Evolutionary conservation across 2,329 filamentous ascomycete genomes (phyloP).

Genomic region (Trichoderma aggressivum): DNA sequence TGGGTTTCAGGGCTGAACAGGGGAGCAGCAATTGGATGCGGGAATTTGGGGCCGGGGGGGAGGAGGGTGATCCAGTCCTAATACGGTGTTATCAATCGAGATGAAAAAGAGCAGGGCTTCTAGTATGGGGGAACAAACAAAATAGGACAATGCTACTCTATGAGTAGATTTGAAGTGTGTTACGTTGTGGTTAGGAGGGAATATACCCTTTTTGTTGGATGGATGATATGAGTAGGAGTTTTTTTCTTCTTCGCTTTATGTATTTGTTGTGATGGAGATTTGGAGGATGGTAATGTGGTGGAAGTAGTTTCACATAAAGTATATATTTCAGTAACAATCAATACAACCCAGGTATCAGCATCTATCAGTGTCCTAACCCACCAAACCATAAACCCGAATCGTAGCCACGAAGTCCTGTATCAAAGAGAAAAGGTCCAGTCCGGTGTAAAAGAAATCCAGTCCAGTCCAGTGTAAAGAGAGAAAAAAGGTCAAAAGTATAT

Average conservation of each 20-base stretch:
- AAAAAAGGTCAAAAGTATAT: not conserved
- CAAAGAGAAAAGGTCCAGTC: not conserved
- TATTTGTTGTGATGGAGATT: not conserved
- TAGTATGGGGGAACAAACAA: not conserved
- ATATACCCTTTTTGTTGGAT: not conserved
- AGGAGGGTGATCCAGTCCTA: not conserved
- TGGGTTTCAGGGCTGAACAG: not conserved
- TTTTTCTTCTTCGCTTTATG: not conserved
- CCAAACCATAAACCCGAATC: not conserved
- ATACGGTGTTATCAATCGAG: slow-evolving; percentile 7
- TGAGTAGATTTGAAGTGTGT: not conserved
- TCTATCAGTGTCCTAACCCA: slow-evolving; percentile 6
- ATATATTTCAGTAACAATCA: not conserved
- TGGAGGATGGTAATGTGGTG: not conserved
- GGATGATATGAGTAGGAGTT: not conserved
- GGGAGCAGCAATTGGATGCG: not conserved
- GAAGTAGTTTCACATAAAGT: not conserved
- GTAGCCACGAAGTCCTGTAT: not conserved
- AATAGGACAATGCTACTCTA: not conserved
- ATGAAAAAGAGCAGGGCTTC: not conserved
- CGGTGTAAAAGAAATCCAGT: not conserved
- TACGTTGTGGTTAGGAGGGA: not conserved
- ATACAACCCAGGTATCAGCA: slow-evolving; percentile 13
- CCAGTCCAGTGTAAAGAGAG: not conserved
- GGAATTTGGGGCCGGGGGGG: not conserved